Evolutionary conservation across 768 basidiomycete species (phyloP), one percentile per base, ranked within the genome.

Genomic region (Boletellus emodensis): DNA sequence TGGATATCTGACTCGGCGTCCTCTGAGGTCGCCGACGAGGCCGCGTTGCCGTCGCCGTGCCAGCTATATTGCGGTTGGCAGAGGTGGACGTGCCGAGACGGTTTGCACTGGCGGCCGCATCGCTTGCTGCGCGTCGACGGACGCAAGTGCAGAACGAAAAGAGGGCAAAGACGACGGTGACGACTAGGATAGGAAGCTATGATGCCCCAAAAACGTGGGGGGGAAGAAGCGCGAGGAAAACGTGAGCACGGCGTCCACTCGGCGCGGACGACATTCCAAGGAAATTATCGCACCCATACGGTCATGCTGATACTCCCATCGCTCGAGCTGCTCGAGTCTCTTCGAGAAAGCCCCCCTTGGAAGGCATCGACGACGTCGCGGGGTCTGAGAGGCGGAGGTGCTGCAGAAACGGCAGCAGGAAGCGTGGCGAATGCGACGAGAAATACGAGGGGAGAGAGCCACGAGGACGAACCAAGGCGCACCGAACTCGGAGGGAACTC

Each of bases 1-100:
- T 88, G 6, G 87, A 89, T 45, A 90, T 82, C 64, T 90, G 87
- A 40, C 87, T 90, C 4, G 90, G 85, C 5, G 87, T 90, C 34
- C 86, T 76, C 32, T 75, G 68, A 7, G 71, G 71, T 44, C 78
- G 71, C 22, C 67, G 56, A 17, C 53, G 47, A 8, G 59, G 22
- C 35, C 54, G 47, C n/a, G n/a, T n/a, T 4, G 37, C 22, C 30
- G 46, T 24, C 4, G 37, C 22, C 33, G 46, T 24, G 37, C 18
- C 38, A 7, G 39, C 14, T 7, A 30, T 6, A 32, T 39, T 49
- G 32, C 62, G 44, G 28, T 69, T 64, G 1, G 30, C 24, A 11
- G 45, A 3, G 9, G 46, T 20, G 11, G 56, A 10, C 4, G 30
- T 15, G 17, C 18, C 15, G 14, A 26, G 15, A 11, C 35, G 32